phyloP scores from a whole-genome alignment of 2,329 filamentous ascomycete species.

The Penicillium sp. region DNA sequence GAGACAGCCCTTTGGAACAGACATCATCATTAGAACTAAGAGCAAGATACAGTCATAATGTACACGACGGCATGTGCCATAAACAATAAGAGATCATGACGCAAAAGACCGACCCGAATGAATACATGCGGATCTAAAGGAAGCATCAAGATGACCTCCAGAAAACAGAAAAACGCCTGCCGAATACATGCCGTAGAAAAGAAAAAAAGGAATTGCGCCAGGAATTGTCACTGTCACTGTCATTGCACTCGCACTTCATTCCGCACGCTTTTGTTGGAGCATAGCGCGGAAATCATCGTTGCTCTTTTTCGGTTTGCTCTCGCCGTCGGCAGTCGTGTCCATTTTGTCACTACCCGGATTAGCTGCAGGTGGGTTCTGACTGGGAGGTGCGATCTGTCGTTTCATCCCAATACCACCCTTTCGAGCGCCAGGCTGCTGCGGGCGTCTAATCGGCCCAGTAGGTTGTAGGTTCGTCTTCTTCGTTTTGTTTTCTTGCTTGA shows the following conservation, averaged over 20 bases:
- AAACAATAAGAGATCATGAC: conserved; percentile 10
- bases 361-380: conserved; percentile 7
- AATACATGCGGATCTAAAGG: conserved; percentile 12
- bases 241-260: conserved; percentile 27
- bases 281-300: conserved; percentile 60
- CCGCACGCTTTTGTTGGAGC: conserved; percentile 45
- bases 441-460: conserved; percentile 45
- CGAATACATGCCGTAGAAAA: conserved; percentile 26
- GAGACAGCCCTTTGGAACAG: conserved; percentile 17
- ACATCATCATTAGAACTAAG: conserved; percentile 29
- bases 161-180: conserved; percentile 27
- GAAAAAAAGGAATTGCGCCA: conserved; percentile 19
- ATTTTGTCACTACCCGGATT: conserved; percentile 20
- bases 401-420: conserved; percentile 53
- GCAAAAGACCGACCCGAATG: conserved; percentile 11
- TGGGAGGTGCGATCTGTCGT: conserved; percentile 33
- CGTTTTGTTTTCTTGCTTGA: conserved; percentile 40
- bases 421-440: conserved; percentile 44
- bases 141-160: conserved; percentile 12
- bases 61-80: conserved; percentile 22
- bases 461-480: conserved; percentile 34
- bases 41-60: conserved; percentile 25
- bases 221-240: conserved; percentile 17
- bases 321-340: conserved; percentile 30
- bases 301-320: conserved; percentile 48